These are phyloP conservation scores for Akebia trifoliata DNA, from an alignment of 164 flowering plant species.

Conservation along the genomic window DNA sequence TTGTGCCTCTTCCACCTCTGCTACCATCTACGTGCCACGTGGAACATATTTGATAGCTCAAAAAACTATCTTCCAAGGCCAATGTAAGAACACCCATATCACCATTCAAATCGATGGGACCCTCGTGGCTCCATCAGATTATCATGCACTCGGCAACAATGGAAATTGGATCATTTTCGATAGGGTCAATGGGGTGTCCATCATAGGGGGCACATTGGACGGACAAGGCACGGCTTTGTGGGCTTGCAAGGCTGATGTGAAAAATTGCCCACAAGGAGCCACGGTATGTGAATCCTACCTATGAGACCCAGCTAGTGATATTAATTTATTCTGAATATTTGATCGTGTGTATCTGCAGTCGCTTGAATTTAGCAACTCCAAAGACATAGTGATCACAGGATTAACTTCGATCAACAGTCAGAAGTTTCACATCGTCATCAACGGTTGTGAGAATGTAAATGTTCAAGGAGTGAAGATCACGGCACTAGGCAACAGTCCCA, in stretches of 20 bases:
- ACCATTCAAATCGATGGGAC: conserved; percentile 23
- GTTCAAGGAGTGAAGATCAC: conserved; percentile 6
- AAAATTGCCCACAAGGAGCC: conserved; percentile 42
- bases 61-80: conserved; percentile 15
- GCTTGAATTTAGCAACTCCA: conserved; percentile 16
- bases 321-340: neutral
- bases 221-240: conserved; percentile 43
- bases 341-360: conserved; percentile 19
- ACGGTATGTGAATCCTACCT: conserved; percentile 25
- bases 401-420: conserved; percentile 46
- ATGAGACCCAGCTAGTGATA: neutral
- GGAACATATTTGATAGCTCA: conserved; percentile 21
- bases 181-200: conserved; percentile 28
- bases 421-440: conserved; percentile 29
- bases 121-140: conserved; percentile 31
- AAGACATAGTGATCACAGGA: conserved; percentile 26
- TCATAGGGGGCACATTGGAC: conserved; percentile 53
- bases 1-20: conserved; percentile 17
- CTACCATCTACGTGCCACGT: conserved; percentile 24
- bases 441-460: conserved; percentile 29
- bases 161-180: conserved; percentile 49
- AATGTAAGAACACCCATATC: conserved; percentile 14
- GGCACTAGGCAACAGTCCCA: conserved; percentile 10
- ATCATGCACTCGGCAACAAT: conserved; percentile 10
- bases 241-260: conserved; percentile 37